These are phyloP conservation scores for Leptographium procerum DNA, from an alignment of 2,329 filamentous ascomycete genomes.

Conservation along the genomic window DNA sequence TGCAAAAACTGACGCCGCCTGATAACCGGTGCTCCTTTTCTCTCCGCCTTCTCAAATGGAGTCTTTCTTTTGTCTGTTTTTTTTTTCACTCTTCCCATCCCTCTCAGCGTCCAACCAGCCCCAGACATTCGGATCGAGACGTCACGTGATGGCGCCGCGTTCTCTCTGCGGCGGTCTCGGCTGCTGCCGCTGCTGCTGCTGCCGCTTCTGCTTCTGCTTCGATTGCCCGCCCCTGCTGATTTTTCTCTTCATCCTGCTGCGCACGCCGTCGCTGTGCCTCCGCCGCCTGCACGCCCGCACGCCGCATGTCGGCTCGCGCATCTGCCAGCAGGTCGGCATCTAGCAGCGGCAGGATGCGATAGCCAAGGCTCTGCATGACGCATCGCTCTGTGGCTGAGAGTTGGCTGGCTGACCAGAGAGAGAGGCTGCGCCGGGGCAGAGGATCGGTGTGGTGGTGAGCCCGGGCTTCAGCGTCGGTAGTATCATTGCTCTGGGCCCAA, in stretches of 20 bases:
- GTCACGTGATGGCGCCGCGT: constrained; percentile 3
- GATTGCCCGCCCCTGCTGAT: too few relatives aligned
- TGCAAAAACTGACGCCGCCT: not conserved
- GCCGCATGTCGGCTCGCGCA: constrained; percentile 52
- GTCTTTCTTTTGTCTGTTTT: too few relatives aligned
- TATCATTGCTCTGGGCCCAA: constrained; percentile 37
- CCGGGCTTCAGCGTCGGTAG: too few relatives aligned
- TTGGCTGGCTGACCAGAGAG: constrained; percentile 48
- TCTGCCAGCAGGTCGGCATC: constrained; percentile 44
- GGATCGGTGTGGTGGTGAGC: not conserved
- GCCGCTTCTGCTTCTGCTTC: constrained; percentile 8
- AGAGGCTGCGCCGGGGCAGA: not conserved
- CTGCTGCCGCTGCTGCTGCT: not conserved
- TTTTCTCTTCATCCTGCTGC: constrained; percentile 2
- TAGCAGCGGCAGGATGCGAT: constrained; percentile 50
- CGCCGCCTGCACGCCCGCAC: constrained; percentile 29
- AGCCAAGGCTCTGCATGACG: constrained; percentile 53
- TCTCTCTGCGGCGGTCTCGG: not conserved
- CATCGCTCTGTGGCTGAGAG: constrained; percentile 52
- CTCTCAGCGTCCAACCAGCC: not conserved
- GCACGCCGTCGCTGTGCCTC: not conserved
- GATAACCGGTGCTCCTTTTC: not conserved
- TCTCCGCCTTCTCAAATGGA: not conserved
- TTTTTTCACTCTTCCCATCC: not conserved
- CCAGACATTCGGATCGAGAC: constrained; percentile 1